Evolutionary conservation across 2,329 filamentous ascomycete species (phyloP), one percentile per base, ranked within the genome.

Genomic region (Pseudogymnoascus sp.): DNA sequence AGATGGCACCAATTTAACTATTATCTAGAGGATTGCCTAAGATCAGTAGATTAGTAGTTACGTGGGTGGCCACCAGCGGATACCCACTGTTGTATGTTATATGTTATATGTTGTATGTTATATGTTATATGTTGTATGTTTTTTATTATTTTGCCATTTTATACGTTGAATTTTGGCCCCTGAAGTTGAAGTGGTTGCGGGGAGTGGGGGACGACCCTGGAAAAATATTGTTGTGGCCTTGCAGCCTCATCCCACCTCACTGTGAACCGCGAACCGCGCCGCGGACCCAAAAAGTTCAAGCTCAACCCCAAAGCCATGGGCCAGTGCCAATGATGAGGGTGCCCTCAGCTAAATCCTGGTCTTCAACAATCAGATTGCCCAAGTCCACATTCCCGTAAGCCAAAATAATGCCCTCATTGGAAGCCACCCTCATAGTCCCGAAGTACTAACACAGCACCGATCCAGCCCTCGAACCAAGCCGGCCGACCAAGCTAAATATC

Each of bases 281-380:
- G 28, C 50, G 28, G 11, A 56, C 28, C 46, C 18, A 56, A 56
- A 56, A 56, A 18, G 10, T 56, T 16, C 2, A 56, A 56, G 28
- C 28, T 34, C 50, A 56, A 56, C 21, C 50, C 46, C 50, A 28
- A 56, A 34, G 50, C 50, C 50, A 56, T 34, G 50, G 50, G 50
- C 50, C 50, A 56, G 50, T 56, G 28, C 28, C 50, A 36, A 56
- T 56, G 18, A 56, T 56, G 50, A 56, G 50, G 50, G 50, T 56
- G 50, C 50, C 50, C 50, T 56, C 70, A 60, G 62, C 66, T 53
- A 87, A 84, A 77, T 86, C 82, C 74, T 91, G 89, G 88, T 84
- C 87, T 74, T 85, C 86, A 73, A 91, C 89, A 62, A 75, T 93
- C 74, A 87, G 84, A 76, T 82, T 95, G 70, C 90, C 90, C 65